These are phyloP conservation scores for Diaporthe sp. DNA, from an alignment of 2,329 filamentous ascomycete genomes.

Conservation along the genomic window DNA sequence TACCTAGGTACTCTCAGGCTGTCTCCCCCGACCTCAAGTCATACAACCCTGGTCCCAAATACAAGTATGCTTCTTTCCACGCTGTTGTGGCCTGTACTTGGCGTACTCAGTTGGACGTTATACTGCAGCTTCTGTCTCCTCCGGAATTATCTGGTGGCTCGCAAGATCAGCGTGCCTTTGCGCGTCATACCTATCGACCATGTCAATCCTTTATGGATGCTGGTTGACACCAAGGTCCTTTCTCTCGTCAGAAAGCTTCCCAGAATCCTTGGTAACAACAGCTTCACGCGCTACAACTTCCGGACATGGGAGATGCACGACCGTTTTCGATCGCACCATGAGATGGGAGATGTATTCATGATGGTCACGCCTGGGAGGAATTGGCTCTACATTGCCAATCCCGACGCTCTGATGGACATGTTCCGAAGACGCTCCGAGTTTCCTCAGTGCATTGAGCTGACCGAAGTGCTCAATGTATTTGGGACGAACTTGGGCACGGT, in stretches of 20 bases:
- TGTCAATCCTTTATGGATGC: slow-evolving; percentile 46
- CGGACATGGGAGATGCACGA: slow-evolving; percentile 44
- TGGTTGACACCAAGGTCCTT: slow-evolving; percentile 46
- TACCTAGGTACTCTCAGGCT: too few relatives aligned
- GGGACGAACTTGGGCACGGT: too few relatives aligned
- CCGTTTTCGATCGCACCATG: slow-evolving; percentile 39
- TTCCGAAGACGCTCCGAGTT: too few relatives aligned
- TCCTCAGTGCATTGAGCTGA: too few relatives aligned
- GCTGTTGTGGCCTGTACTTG: too few relatives aligned
- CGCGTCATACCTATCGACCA: slow-evolving; percentile 47
- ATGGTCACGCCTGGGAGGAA: slow-evolving; percentile 9
- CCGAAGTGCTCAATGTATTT: too few relatives aligned
- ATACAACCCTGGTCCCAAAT: too few relatives aligned
- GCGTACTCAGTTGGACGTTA: too few relatives aligned
- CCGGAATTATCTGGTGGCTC: slow-evolving; percentile 39
- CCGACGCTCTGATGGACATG: background rate
- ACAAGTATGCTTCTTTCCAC: too few relatives aligned
- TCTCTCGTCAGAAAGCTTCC: slow-evolving; percentile 44
- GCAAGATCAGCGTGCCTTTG: slow-evolving; percentile 50
- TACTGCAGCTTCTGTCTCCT: too few relatives aligned
- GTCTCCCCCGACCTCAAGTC: too few relatives aligned
- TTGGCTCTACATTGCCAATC: slow-evolving; percentile 20
- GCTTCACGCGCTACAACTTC: slow-evolving; percentile 51
- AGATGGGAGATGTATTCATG: slow-evolving; percentile 47
- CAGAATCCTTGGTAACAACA: slow-evolving; percentile 44